A percentile compares a stretch with the other conserved stretches of the same genome.
These are phyloP conservation scores for Starmerella floris DNA, from an alignment of 805 yeast genomes.

Conservation along the genomic window DNA sequence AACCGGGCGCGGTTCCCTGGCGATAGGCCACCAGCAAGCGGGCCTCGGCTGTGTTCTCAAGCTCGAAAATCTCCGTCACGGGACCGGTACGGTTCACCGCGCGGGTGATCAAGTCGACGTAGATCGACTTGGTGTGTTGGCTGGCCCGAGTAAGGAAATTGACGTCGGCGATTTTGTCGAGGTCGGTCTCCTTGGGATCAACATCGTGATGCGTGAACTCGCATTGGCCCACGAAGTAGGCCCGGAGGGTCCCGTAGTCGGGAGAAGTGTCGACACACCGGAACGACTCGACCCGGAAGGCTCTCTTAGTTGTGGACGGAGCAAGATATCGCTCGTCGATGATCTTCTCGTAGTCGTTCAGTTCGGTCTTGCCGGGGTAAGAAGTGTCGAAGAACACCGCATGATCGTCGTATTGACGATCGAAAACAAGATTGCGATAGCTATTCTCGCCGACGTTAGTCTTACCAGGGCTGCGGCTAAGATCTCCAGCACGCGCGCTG, in stretches of 20 bases:
- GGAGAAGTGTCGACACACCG: slow-evolving; percentile 30
- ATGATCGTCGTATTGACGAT: slow-evolving; percentile 67
- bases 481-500: slow-evolving; percentile 37
- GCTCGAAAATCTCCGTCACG: slow-evolving; percentile 72
- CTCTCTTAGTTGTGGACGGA: slow-evolving; percentile 27
- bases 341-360: slow-evolving; percentile 48
- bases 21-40: slow-evolving; percentile 80
- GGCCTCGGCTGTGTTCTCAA: slow-evolving; percentile 69
- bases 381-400: slow-evolving; percentile 83
- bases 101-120: slow-evolving; percentile 55
- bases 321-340: slow-evolving; percentile 68
- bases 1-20: slow-evolving; percentile 71
- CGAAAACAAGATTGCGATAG: slow-evolving; percentile 48
- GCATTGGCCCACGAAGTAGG: slow-evolving; percentile 76
- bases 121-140: slow-evolving; percentile 61
- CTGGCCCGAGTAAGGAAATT: slow-evolving; percentile 70
- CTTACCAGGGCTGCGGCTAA: slow-evolving; percentile 35
- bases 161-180: slow-evolving; percentile 60
- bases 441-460: background rate
- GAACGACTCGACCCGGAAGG: slow-evolving; percentile 67
- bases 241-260: slow-evolving; percentile 41
- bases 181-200: slow-evolving; percentile 35
- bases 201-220: slow-evolving; percentile 31
- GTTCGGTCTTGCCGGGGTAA: slow-evolving; percentile 36
- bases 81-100: slow-evolving; percentile 78